Evolutionary conservation across 1,284 basidiomycete genomes (phyloP).

Genomic region (Ceratobasidium sp.): DNA sequence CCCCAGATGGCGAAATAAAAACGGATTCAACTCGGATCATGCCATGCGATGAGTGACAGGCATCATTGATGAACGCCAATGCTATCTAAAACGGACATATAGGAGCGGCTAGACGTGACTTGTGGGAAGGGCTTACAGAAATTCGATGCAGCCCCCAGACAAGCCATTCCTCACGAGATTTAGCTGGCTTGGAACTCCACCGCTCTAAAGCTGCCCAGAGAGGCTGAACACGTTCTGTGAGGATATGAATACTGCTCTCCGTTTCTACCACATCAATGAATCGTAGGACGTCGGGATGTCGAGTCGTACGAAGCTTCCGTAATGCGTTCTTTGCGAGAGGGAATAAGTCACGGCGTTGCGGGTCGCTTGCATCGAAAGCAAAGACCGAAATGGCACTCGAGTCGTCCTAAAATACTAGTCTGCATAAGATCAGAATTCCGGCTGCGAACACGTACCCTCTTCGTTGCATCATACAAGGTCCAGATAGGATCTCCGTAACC

Average conservation of each 20-base stretch:
- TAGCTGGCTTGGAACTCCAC: constrained; percentile 73
- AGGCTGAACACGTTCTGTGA: constrained; percentile 92
- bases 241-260: constrained; percentile 89
- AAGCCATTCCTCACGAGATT: constrained; percentile 87
- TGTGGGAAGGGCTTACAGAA: constrained; percentile 69
- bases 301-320: constrained; percentile 89
- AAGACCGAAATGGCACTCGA: constrained; percentile 87
- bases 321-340: constrained; percentile 92
- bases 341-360: constrained; percentile 70
- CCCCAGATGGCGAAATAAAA: constrained; percentile 91
- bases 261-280: constrained; percentile 95
- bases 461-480: constrained; percentile 88
- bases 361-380: constrained; percentile 78
- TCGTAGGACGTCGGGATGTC: constrained; percentile 96
- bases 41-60: constrained; percentile 89
- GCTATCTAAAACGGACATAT: constrained; percentile 73
- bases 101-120: neutral
- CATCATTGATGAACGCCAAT: constrained; percentile 90
- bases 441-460: constrained; percentile 71
- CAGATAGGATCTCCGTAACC: constrained; percentile 80
- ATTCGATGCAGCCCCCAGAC: constrained; percentile 94
- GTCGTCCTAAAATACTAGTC: constrained; percentile 77
- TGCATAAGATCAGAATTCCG: constrained; percentile 11
- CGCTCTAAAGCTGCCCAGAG: constrained; percentile 75
- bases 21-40: constrained; percentile 84